These are phyloP conservation scores for Cyclotella atomus DNA, from an alignment of 108 stramenopile genomes.

Conservation along the genomic window DNA sequence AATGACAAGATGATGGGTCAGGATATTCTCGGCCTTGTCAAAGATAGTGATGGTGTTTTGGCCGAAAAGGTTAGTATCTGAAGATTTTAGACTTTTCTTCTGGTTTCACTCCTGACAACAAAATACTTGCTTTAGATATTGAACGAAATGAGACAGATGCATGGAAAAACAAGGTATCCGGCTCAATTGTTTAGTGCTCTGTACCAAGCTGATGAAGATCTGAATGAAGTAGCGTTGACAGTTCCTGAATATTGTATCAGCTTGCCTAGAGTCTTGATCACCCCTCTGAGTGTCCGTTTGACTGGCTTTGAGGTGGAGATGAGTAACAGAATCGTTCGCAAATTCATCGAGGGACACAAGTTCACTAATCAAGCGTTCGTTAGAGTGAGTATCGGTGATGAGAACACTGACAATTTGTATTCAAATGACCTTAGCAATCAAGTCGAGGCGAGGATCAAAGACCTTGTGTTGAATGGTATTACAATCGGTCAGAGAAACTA, in stretches of 20 bases:
- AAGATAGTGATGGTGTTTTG: background rate
- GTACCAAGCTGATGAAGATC: background rate
- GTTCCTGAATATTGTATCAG: conserved; percentile 24
- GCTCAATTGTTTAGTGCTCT: conserved; percentile 19
- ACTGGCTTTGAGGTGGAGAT: conserved; percentile 22
- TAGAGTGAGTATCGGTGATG: conserved; percentile 26
- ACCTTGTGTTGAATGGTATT: conserved; percentile 21
- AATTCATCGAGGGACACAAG: conserved; percentile 8
- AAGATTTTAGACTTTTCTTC: background rate
- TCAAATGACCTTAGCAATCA: conserved; percentile 14
- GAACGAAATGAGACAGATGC: conserved; percentile 14
- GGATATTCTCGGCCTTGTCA: background rate
- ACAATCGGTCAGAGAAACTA: conserved; percentile 14
- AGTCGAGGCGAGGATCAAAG: conserved; percentile 17
- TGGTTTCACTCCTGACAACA: background rate
- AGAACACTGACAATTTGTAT: conserved; percentile 18
- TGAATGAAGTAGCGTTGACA: conserved; percentile 6
- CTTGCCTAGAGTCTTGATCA: conserved; percentile 23
- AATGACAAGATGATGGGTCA: conserved; percentile 7
- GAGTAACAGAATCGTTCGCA: conserved; percentile 28
- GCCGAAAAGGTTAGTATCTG: background rate
- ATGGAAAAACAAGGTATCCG: conserved; percentile 25
- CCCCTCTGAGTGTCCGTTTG: conserved; percentile 4
- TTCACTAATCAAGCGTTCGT: conserved; percentile 18
- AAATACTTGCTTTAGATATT: background rate